Evolutionary conservation across 2,329 filamentous ascomycete species (phyloP).

Genomic region (Paracamarosporium sp.): DNA sequence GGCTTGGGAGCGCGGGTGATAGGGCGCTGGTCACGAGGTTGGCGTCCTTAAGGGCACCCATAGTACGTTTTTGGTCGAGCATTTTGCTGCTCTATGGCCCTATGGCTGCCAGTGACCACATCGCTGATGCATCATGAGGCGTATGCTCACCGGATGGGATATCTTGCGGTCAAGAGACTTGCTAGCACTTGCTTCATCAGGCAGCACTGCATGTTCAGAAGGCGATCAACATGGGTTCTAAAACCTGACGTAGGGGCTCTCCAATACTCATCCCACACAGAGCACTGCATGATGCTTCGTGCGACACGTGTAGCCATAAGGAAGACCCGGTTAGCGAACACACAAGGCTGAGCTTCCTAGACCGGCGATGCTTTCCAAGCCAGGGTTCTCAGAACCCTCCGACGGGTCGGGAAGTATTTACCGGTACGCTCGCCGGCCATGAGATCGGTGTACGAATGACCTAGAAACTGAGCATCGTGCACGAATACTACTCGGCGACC

Average conservation of each 20-base stretch:
- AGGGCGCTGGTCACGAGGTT: neutral
- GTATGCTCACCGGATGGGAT: neutral
- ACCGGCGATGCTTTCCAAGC: too few relatives aligned
- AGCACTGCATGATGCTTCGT: neutral
- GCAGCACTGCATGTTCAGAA: neutral
- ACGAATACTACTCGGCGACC: neutral
- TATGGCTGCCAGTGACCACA: neutral
- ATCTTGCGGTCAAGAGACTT: neutral
- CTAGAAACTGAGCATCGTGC: neutral
- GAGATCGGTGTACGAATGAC: neutral
- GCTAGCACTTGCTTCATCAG: neutral
- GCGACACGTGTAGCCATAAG: neutral
- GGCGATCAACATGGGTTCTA: neutral
- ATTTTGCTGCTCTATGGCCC: neutral
- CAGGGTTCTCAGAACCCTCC: neutral
- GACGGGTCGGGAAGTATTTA: neutral
- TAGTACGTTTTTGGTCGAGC: neutral
- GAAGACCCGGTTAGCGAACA: neutral
- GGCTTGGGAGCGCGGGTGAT: neutral
- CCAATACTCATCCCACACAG: neutral
- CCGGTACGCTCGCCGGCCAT: neutral
- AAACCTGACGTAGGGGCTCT: neutral
- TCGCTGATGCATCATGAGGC: neutral
- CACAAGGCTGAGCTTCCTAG: neutral
- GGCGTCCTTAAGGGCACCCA: neutral